A percentile compares a stretch with the other conserved stretches of the same genome.
phyloP scores from a whole-genome alignment of 805 yeast genomes.

The Vanderwaltozyma polyspora region DNA sequence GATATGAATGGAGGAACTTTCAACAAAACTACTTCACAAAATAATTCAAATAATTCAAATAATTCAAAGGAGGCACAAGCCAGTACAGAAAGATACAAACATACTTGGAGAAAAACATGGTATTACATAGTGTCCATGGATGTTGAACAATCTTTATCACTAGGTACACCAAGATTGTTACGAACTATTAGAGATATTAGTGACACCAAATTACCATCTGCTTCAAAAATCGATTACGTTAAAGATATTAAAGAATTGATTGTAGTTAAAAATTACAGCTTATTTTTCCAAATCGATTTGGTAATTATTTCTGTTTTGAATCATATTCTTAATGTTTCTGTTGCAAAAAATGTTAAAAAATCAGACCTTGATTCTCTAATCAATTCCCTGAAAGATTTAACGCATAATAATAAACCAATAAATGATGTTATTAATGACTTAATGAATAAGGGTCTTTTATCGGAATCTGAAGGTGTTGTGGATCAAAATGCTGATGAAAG shows the following conservation, averaged over 20 bases:
- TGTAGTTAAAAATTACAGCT: slow-evolving; percentile 37
- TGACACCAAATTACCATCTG: slow-evolving; percentile 35
- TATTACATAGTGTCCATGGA: slow-evolving; percentile 34
- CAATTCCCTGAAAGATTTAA: slow-evolving; percentile 23
- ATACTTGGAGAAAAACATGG: slow-evolving; percentile 53
- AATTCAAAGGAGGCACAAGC: not conserved
- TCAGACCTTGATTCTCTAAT: slow-evolving; percentile 30
- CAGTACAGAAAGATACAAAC: slow-evolving; percentile 28
- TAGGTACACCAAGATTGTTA: slow-evolving; percentile 33
- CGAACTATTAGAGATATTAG: slow-evolving; percentile 30
- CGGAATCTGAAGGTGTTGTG: slow-evolving; percentile 20
- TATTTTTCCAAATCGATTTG: slow-evolving; percentile 36
- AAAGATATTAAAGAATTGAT: slow-evolving; percentile 33
- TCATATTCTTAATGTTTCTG: slow-evolving; percentile 24
- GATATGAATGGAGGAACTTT: not conserved
- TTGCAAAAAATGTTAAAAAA: slow-evolving; percentile 32
- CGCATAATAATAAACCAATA: slow-evolving; percentile 23
- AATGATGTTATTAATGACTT: slow-evolving; percentile 20
- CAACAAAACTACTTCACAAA: not conserved
- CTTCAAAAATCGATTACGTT: slow-evolving; percentile 27
- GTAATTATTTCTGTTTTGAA: slow-evolving; percentile 28
- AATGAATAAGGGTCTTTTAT: slow-evolving; percentile 20
- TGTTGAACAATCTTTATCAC: slow-evolving; percentile 31
- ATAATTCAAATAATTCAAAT: not conserved
- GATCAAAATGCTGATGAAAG: slow-evolving; percentile 16